Evolutionary conservation across 2,329 filamentous ascomycete species (phyloP), one percentile per base, ranked within the genome.

Genomic region (Ceratocystis variospora): DNA sequence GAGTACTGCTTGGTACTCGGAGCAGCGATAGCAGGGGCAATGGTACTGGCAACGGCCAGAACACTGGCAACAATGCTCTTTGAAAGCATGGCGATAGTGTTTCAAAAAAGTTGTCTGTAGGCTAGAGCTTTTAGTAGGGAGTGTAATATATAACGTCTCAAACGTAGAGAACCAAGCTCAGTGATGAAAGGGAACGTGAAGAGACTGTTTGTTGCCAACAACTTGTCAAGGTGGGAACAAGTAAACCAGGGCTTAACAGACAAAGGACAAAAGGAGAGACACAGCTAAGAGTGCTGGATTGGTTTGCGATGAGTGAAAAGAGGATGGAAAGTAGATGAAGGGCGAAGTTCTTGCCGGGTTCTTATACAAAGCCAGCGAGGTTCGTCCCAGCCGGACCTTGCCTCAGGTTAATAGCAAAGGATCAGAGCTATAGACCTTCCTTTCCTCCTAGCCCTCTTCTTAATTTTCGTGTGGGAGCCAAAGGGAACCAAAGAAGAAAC

Each of bases 31-130:
- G 37, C 66, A 15, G 66, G 7, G 46, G 44, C 46, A n/a, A 46
- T 48, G 10, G 66, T 8, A 25, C 45, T 25, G 4, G 64, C 61
- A 33, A 63, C 6, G 12, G 65, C 62, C 65, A 68, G 41, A 33
- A 61, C n/a, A 37, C 66, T 53, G 12, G 67, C 62, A 31, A 67
- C 6, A 17, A 67, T 10, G 33, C 31, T 62, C 50, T 63, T 41
- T 2, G 5, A 37, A 48, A 65, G 44, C 67, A 67, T 68, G 45
- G 6, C 48, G 57, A 3, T 17, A 6, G 44, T 50, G 61, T 19
- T 7, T 41, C 4, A 4, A 41, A 3, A 41, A 3, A 4, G 15
- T 28, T 1, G 25, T 48, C 3, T 15, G 22, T 55, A 7, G 17
- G 19, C 2, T 8, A 31, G 25, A 57, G 44, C 55, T 28, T 7